Evolutionary conservation across 2,329 filamentous ascomycete genomes (phyloP).

Genomic region (Metarhizium sp.): DNA sequence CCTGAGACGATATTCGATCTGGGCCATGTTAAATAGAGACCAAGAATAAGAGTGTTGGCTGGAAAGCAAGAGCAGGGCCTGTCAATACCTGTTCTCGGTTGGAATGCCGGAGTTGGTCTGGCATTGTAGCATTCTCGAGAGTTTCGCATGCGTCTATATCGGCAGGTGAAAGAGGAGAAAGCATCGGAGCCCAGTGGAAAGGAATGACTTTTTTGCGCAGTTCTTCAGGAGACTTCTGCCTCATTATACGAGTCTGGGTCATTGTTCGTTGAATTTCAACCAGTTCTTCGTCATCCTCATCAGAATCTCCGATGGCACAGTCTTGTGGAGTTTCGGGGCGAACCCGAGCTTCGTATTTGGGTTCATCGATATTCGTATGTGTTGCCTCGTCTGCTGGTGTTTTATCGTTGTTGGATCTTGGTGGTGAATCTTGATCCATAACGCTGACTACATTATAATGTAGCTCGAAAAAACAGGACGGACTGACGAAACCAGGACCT

Average conservation of each 20-base stretch:
- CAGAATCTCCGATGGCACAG: slow-evolving; percentile 8
- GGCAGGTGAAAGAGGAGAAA: slow-evolving; percentile 60
- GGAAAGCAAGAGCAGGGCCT: background rate
- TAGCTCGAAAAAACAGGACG: background rate
- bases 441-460: background rate
- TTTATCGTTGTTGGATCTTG: background rate
- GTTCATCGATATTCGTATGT: background rate
- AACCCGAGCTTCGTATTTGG: background rate
- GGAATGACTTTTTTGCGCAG: slow-evolving; percentile 29
- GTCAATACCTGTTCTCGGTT: slow-evolving; percentile 42
- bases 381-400: background rate
- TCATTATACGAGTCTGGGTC: slow-evolving; percentile 2
- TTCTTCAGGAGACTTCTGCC: slow-evolving; percentile 7
- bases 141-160: slow-evolving; percentile 48
- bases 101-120: slow-evolving; percentile 38
- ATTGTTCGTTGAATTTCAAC: slow-evolving; percentile 2
- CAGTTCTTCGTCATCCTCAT: slow-evolving; percentile 8
- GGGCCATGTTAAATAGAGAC: slow-evolving; percentile 1
- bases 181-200: slow-evolving; percentile 50
- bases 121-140: slow-evolving; percentile 32
- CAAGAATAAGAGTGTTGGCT: background rate
- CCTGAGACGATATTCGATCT: slow-evolving; percentile 16
- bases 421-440: background rate
- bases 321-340: background rate
- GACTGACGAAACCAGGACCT: no score